Base-by-base conservation (phyloP, 2,329 filamentous ascomycete species). In the Achaetomium macrosporum region DNA sequence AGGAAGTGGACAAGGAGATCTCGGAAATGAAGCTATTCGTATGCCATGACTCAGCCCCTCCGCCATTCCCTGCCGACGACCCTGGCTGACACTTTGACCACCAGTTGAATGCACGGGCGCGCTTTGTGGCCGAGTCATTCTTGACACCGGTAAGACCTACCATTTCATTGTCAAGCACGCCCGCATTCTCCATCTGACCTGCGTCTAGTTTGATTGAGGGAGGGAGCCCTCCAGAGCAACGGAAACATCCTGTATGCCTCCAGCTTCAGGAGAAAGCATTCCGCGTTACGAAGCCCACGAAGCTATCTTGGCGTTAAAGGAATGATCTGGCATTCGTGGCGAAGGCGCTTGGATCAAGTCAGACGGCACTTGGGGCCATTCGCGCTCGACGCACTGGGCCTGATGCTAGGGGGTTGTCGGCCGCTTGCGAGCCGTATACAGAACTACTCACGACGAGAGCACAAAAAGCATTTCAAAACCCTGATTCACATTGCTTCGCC, bases 1-100 rank as follows among this genome's bases (percentile, higher is more conserved):
- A 99, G 72, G 93, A 99, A 70, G 95, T 99, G 5, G 95, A 99
- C 72, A 99, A 99, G 78, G 93, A 99, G 72, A 99, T 99, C 56
- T 97, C 93, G 3, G 95, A 99, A 75, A 97, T 99, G 93, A 99
- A 99, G 81, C 86, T 99, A 65, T 99, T 99, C 72, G 92, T 96
- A 81, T 63, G 89, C 77, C 17, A 20, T 19, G 3, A 8, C 16
- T 15, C 11, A 6, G 40, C 20, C 15, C 40, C 12, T 15, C 10
- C 37, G 12, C 44, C 12, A 7, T 10, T 6, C 19, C 20, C 30
- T 41, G 2, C 2, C 49, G 49, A 55, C 60, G 33, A 9, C 30
- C 29, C 12, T 16, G n/a, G 41, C 53, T 63, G 40, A 61, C 51
- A 41, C 49, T 13, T 65, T 6, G 9, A 5, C 13, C 25, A 31